These are phyloP conservation scores for Aspergillus cristatus DNA, from an alignment of 495 filamentous ascomycete species.

Conservation along the genomic window DNA sequence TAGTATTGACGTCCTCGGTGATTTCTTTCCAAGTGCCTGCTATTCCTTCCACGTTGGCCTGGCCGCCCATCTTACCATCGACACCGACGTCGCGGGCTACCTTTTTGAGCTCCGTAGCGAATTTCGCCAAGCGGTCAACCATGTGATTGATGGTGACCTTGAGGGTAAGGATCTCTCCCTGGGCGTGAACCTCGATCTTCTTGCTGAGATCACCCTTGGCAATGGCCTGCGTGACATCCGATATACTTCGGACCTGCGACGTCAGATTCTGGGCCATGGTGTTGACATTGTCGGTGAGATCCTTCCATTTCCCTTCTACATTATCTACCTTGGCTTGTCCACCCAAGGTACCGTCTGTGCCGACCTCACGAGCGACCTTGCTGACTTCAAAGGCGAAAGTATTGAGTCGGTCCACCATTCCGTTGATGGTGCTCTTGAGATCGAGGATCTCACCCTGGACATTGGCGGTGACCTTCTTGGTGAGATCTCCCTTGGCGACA, in stretches of 20 bases:
- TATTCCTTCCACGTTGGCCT: slow-evolving; percentile 89
- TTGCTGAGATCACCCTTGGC: slow-evolving; percentile 89
- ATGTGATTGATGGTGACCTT: slow-evolving; percentile 99
- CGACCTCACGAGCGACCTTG: slow-evolving; percentile 96
- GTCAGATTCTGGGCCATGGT: slow-evolving; percentile 96
- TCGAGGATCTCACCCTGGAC: slow-evolving; percentile 93
- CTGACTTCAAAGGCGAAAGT: slow-evolving; percentile 98
- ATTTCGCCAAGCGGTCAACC: slow-evolving; percentile 91
- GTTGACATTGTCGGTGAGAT: slow-evolving; percentile 83
- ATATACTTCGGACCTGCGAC: slow-evolving; percentile 90
- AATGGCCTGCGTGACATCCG: slow-evolving; percentile 94
- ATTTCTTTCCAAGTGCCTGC: slow-evolving; percentile 98
- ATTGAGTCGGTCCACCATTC: slow-evolving; percentile 95
- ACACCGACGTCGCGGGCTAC: slow-evolving; percentile 97
- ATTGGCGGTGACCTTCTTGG: slow-evolving; percentile 91
- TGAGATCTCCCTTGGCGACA: slow-evolving; percentile 89
- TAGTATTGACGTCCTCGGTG: slow-evolving; percentile 95
- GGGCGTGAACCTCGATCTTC: slow-evolving; percentile 91
- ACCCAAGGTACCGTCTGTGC: slow-evolving; percentile 91
- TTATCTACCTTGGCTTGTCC: slow-evolving; percentile 95
- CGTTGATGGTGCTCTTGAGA: slow-evolving; percentile 96
- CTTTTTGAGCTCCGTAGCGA: slow-evolving; percentile 93
- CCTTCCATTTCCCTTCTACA: slow-evolving; percentile 99
- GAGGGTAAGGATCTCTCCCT: slow-evolving; percentile 86
- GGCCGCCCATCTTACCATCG: slow-evolving; percentile 97